Conservation (phyloP, 352 stramenopile genomes). For the Phytopythium helicoides region DNA sequence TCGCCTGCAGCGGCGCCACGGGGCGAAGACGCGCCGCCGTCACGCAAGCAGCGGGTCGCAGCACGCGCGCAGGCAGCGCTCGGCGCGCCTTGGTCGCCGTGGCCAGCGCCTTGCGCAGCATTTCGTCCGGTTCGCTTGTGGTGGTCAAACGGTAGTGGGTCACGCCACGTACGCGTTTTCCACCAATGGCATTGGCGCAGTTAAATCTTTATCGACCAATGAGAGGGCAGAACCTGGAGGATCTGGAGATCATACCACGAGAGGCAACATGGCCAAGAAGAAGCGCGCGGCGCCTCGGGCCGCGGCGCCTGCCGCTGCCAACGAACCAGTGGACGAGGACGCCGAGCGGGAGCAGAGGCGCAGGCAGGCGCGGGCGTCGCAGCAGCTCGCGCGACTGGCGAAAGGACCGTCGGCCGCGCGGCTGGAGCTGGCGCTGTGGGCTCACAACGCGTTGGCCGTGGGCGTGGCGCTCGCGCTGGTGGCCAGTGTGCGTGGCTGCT, state of each 20-base stretch:
- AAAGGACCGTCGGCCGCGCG: conserved; percentile 5
- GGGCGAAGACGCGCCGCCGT: no score
- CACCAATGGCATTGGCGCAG: no score
- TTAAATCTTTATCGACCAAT: no score
- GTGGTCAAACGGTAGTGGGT: no score
- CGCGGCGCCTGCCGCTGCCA: neutral
- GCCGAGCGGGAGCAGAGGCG: neutral
- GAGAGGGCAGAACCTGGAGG: no score
- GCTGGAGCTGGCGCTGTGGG: conserved; percentile 31
- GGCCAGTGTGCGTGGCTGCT: no score
- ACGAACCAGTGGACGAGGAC: neutral
- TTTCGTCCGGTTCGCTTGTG: neutral
- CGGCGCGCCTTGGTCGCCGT: no score
- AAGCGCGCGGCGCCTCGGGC: conserved; percentile 9
- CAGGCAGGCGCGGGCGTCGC: no score
- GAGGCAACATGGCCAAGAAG: conserved; percentile 40
- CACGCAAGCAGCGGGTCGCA: neutral
- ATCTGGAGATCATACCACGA: no score
- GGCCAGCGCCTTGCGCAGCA: conserved; percentile 1
- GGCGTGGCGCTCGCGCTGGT: neutral
- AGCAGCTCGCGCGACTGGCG: conserved; percentile 16
- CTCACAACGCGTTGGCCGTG: conserved; percentile 32
- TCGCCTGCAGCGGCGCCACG: no score
- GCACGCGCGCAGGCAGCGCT: no score
- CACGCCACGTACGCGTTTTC: no score